A percentile compares a stretch with the other conserved stretches of the same genome.
Conservation (phyloP, 108 stramenopile genomes). For the Cyclotella cryptica region DNA sequence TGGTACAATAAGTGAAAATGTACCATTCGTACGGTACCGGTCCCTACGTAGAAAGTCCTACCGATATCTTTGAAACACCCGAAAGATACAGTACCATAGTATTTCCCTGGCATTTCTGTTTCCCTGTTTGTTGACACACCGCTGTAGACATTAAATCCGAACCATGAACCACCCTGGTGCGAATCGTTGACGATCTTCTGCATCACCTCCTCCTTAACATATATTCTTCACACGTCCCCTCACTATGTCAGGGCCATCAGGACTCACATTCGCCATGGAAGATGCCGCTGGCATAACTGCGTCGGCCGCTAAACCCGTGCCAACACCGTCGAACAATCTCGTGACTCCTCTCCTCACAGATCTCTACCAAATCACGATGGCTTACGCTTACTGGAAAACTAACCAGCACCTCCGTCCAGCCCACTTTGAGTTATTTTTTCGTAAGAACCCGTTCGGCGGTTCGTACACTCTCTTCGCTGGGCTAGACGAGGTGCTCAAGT, state of each 20-base stretch:
- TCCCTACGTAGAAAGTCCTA: too few relatives aligned
- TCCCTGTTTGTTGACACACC: too few relatives aligned
- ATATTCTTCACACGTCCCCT: neutral
- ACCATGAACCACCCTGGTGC: too few relatives aligned
- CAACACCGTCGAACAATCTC: slow-evolving; percentile 71
- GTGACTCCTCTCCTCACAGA: slow-evolving; percentile 95
- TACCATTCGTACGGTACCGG: too few relatives aligned
- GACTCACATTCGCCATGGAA: slow-evolving; percentile 4
- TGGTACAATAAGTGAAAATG: too few relatives aligned
- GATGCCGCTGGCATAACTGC: neutral
- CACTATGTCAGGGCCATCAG: slow-evolving; percentile 13
- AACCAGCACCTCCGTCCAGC: slow-evolving; percentile 79
- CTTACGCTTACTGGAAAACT: slow-evolving; percentile 97
- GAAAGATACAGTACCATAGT: too few relatives aligned
- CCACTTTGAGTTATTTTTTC: slow-evolving; percentile 96
- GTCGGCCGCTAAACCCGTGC: neutral
- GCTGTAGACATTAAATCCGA: too few relatives aligned
- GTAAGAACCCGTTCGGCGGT: slow-evolving; percentile 96
- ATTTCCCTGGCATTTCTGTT: too few relatives aligned
- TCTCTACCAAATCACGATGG: slow-evolving; percentile 99
- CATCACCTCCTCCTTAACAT: neutral
- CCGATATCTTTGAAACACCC: too few relatives aligned
- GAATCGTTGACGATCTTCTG: neutral
- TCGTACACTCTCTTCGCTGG: slow-evolving; percentile 96
- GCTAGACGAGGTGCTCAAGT: slow-evolving; percentile 86